These are phyloP conservation scores for Pseudogymnoascus sp. DNA, from an alignment of 2,329 filamentous ascomycete genomes.

Conservation along the genomic window DNA sequence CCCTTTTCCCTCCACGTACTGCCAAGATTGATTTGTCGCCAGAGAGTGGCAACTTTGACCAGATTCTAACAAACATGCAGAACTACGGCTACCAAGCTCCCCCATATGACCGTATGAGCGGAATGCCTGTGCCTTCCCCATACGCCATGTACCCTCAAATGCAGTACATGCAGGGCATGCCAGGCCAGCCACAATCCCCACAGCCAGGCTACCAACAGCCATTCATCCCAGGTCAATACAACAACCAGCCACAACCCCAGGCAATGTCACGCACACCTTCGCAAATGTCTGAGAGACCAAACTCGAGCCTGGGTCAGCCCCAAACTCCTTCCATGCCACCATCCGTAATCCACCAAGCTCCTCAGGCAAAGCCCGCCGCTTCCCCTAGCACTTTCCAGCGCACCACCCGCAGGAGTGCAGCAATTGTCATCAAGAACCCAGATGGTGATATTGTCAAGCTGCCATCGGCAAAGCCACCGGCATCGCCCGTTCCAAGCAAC, in stretches of 20 bases:
- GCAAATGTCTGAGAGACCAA: slow-evolving; percentile 61
- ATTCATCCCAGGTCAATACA: slow-evolving; percentile 30
- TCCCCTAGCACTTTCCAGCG: slow-evolving; percentile 29
- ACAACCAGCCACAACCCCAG: slow-evolving; percentile 47
- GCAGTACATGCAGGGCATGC: slow-evolving; percentile 41
- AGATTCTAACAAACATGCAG: slow-evolving; percentile 54
- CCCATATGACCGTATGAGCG: slow-evolving; percentile 38
- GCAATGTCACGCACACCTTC: slow-evolving; percentile 78
- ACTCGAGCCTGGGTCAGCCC: slow-evolving; percentile 33
- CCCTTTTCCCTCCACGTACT: slow-evolving; percentile 23
- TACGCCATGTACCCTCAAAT: slow-evolving; percentile 38
- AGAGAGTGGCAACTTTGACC: slow-evolving; percentile 62
- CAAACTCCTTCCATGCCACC: slow-evolving; percentile 28
- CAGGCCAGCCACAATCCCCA: slow-evolving; percentile 38
- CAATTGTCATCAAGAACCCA: slow-evolving; percentile 77
- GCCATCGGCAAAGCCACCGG: slow-evolving; percentile 58
- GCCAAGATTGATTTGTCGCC: slow-evolving; percentile 54
- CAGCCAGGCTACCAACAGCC: slow-evolving; percentile 39
- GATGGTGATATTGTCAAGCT: slow-evolving; percentile 69
- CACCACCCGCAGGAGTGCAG: slow-evolving; percentile 52
- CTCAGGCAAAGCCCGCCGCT: slow-evolving; percentile 40
- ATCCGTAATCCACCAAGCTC: slow-evolving; percentile 46
- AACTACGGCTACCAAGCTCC: slow-evolving; percentile 49
- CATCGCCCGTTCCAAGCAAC: slow-evolving; percentile 45
- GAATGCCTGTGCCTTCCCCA: slow-evolving; percentile 34